Evolutionary conservation across 23 red algal species (phyloP).

Genomic region (Chondrus crispus): DNA sequence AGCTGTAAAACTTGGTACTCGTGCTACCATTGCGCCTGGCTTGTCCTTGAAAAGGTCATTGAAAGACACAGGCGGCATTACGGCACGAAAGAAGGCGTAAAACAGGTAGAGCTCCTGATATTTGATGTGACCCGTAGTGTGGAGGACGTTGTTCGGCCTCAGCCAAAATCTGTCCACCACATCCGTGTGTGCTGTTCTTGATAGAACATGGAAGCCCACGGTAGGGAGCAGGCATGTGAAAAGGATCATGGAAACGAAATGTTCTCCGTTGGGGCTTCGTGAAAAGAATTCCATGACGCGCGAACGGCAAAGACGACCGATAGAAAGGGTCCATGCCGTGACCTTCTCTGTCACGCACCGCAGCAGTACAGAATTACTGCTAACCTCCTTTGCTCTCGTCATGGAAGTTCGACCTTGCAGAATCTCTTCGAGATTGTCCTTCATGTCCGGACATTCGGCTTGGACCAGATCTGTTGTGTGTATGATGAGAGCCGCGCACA

Average conservation of each 20-base stretch:
- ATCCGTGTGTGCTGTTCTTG: background rate
- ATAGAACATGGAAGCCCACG: background rate
- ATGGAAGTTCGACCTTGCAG: background rate
- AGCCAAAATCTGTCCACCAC: conserved; percentile 6
- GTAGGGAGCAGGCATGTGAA: background rate
- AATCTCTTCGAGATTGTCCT: background rate
- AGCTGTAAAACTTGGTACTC: background rate
- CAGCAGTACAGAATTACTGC: background rate
- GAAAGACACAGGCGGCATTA: background rate
- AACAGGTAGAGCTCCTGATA: conserved; percentile 18
- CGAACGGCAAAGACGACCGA: background rate
- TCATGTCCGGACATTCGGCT: background rate
- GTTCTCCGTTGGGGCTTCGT: background rate
- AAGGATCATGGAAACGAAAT: background rate
- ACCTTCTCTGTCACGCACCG: background rate
- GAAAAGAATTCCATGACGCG: background rate
- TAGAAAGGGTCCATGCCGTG: background rate
- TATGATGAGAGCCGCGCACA: background rate
- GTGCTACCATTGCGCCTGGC: background rate
- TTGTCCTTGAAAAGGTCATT: background rate
- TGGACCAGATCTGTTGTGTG: background rate
- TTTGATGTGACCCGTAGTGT: background rate
- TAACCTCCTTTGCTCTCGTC: too few relatives aligned
- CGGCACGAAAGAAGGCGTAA: background rate
- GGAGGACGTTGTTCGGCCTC: background rate